A percentile compares a stretch with the other conserved stretches of the same genome.
These are phyloP conservation scores for Russula emetica DNA, from an alignment of 768 basidiomycete species.

Conservation along the genomic window DNA sequence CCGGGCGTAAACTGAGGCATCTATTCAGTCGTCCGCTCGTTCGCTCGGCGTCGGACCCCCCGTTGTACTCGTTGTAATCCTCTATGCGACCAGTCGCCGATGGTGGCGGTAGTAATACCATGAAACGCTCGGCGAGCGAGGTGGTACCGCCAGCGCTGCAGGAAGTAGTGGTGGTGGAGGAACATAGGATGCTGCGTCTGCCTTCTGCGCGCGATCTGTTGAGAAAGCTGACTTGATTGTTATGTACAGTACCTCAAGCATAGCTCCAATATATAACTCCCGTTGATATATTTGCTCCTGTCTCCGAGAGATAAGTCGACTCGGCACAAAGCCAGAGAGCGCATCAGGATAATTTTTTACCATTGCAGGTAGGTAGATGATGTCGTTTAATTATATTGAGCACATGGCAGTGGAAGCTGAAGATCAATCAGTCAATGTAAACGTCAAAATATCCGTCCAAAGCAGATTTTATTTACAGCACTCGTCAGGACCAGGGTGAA, in stretches of 20 bases:
- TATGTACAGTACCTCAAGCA: neutral
- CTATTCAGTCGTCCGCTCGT: conserved; percentile 20
- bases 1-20: conserved; percentile 13
- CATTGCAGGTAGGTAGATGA: no score
- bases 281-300: neutral
- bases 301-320: neutral
- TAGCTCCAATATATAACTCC: neutral
- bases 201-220: conserved; percentile 19
- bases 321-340: neutral
- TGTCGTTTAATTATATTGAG: neutral
- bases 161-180: neutral
- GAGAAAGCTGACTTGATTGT: conserved; percentile 16
- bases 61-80: conserved; percentile 13
- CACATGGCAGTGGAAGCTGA: neutral
- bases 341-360: no score
- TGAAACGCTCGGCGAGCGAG: conserved; percentile 19
- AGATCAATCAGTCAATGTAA: neutral
- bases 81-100: neutral
- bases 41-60: conserved; percentile 21
- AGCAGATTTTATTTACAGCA: no score
- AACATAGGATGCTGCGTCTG: conserved; percentile 21
- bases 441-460: no score
- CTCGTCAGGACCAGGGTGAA: no score
- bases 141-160: neutral
- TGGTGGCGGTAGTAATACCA: neutral